Percentiles rank a stretch among this genome's conserved stretches.
phyloP scores from a whole-genome alignment of 179 eudicot species.

The Silene noctiflora region DNA sequence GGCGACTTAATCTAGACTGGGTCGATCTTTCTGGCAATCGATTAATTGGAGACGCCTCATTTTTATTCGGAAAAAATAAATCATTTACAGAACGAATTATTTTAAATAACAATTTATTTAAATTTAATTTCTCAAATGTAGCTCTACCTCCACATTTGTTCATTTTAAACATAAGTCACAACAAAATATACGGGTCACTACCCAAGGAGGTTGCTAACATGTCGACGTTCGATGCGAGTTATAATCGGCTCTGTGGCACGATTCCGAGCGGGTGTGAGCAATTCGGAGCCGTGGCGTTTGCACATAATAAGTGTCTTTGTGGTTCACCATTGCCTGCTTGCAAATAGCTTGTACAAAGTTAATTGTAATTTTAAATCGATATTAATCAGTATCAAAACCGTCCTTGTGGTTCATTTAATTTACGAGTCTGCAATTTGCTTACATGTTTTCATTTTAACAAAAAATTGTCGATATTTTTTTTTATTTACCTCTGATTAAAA shows the following conservation, averaged over 20 bases:
- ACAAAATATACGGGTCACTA: conserved; percentile 22
- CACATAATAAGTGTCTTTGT: conserved; percentile 29
- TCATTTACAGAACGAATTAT: not conserved
- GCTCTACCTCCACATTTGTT: conserved; percentile 2
- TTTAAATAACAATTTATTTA: conserved; percentile 12
- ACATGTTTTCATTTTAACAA: too few species aligned
- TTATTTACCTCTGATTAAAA: not conserved
- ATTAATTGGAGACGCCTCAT: conserved; percentile 24
- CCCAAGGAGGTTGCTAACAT: conserved; percentile 15
- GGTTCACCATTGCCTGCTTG: conserved; percentile 29
- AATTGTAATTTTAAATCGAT: too few species aligned
- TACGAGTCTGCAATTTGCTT: too few species aligned
- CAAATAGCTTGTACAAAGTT: not conserved
- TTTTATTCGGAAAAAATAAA: conserved; percentile 15
- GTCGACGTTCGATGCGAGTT: conserved; percentile 7
- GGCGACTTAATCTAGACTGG: not conserved
- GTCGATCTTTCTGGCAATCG: conserved; percentile 6
- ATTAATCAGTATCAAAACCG: not conserved
- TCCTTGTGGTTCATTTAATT: not conserved
- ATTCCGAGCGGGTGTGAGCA: conserved; percentile 19
- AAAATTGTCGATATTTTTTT: too few species aligned
- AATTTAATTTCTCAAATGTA: conserved; percentile 20
- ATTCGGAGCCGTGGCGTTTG: not conserved
- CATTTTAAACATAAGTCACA: conserved; percentile 20
- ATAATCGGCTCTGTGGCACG: conserved; percentile 26